A percentile compares a stretch with the other conserved stretches of the same genome.
phyloP scores from a whole-genome alignment of 208 protist genomes.

The Acanthamoeba triangularis region DNA sequence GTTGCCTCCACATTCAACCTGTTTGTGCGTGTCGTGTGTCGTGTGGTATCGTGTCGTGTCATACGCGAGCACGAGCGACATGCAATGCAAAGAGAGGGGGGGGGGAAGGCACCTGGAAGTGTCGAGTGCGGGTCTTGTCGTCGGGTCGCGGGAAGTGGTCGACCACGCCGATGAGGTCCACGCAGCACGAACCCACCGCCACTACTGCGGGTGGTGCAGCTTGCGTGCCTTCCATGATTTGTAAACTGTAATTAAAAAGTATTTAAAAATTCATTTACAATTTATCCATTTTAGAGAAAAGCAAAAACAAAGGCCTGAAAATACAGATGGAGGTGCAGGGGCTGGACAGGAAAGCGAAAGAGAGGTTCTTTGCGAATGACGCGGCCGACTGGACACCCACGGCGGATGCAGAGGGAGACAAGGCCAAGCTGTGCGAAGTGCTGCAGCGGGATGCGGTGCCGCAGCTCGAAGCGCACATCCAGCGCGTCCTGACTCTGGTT shows the following conservation, averaged over 20 bases:
- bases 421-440: background rate
- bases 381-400: background rate
- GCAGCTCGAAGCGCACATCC: background rate
- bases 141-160: background rate
- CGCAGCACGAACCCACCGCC: background rate
- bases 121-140: background rate
- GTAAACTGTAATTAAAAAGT: no score
- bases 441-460: background rate
- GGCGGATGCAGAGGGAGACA: background rate
- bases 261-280: no score
- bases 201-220: background rate
- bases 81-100: no score
- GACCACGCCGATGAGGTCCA: background rate
- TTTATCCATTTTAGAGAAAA: no score
- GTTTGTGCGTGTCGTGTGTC: no score
- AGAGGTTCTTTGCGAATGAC: background rate
- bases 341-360: background rate
- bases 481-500: background rate
- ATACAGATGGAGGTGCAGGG: background rate
- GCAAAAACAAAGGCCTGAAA: background rate
- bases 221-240: background rate
- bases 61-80: no score
- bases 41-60: no score
- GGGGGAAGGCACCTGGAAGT: background rate
- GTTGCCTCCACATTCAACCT: constrained; percentile 14